Evolutionary conservation across 2,329 filamentous ascomycete genomes (phyloP).

Genomic region (Aspergillus terreus): DNA sequence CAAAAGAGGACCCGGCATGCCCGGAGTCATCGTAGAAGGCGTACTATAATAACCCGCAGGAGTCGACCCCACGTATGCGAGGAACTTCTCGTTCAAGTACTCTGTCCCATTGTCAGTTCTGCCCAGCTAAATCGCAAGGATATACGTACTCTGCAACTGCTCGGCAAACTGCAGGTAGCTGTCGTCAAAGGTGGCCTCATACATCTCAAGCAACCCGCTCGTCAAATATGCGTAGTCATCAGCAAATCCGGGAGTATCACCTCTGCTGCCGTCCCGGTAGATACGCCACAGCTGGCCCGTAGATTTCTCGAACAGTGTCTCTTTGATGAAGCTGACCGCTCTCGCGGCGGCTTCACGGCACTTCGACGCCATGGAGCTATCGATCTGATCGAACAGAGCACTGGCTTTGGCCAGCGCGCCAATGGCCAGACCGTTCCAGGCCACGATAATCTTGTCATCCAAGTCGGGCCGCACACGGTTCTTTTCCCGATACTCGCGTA

Average conservation of each 20-base stretch:
- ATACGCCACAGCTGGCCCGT: conserved; percentile 67
- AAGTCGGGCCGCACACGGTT: conserved; percentile 73
- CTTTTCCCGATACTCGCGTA: conserved; percentile 67
- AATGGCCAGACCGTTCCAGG: conserved; percentile 87
- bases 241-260: conserved; percentile 70
- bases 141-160: conserved; percentile 64
- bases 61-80: conserved; percentile 54
- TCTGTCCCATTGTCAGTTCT: conserved; percentile 41
- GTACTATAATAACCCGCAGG: conserved; percentile 42
- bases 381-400: conserved; percentile 61
- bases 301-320: conserved; percentile 66
- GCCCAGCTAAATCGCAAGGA: conserved; percentile 2
- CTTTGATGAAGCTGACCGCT: conserved; percentile 68
- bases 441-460: conserved; percentile 83
- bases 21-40: conserved; percentile 50
- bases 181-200: conserved; percentile 75
- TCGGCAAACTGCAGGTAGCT: conserved; percentile 76
- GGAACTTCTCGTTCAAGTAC: conserved; percentile 72
- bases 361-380: conserved; percentile 53
- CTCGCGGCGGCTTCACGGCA: conserved; percentile 65
- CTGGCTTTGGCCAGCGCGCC: conserved; percentile 73
- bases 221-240: conserved; percentile 94
- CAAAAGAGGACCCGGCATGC: conserved; percentile 62
- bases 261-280: conserved; percentile 62
- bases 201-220: conserved; percentile 76